A percentile compares a stretch with the other conserved stretches of the same genome.
Conservation (phyloP, 768 basidiomycete genomes). For the Boletus sp. region DNA sequence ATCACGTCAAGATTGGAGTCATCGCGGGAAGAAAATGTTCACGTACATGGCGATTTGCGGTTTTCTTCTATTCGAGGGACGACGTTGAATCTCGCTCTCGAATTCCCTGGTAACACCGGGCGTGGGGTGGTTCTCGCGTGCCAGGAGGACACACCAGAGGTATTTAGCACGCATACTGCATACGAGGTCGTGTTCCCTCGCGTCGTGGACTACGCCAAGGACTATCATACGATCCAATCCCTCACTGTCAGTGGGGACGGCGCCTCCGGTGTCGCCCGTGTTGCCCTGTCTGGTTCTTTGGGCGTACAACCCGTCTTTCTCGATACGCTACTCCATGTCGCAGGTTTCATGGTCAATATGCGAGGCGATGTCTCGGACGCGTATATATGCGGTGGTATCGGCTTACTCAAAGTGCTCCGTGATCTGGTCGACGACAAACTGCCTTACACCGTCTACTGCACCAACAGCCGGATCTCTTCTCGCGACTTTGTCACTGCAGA, state of each 20-base stretch:
- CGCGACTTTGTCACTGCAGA: constrained; percentile 49
- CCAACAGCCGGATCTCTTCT: constrained; percentile 40
- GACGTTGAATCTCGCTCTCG: constrained; percentile 36
- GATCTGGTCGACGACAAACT: constrained; percentile 38
- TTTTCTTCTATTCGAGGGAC: constrained; percentile 33
- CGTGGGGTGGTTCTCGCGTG: constrained; percentile 33
- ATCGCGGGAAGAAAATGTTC: constrained; percentile 34
- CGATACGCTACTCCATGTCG: constrained; percentile 65
- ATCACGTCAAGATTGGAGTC: constrained; percentile 40
- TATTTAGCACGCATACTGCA: constrained; percentile 46
- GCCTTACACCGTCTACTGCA: constrained; percentile 52
- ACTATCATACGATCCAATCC: constrained; percentile 56
- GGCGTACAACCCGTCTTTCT: constrained; percentile 55
- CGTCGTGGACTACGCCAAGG: constrained; percentile 58
- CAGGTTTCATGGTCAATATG: constrained; percentile 68
- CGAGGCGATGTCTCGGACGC: constrained; percentile 48
- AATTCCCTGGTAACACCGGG: constrained; percentile 34
- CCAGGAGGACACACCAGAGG: constrained; percentile 17
- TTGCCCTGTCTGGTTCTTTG: constrained; percentile 43
- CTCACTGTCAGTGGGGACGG: constrained; percentile 48
- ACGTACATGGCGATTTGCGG: constrained; percentile 47
- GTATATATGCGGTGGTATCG: constrained; percentile 61
- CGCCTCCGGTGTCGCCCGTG: constrained; percentile 51
- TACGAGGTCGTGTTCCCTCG: constrained; percentile 70
- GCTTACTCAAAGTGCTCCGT: constrained; percentile 45